Percentiles rank a stretch among this genome's conserved stretches.
Conservation (phyloP, 257 asterid species). For the Fraxinus americana region DNA sequence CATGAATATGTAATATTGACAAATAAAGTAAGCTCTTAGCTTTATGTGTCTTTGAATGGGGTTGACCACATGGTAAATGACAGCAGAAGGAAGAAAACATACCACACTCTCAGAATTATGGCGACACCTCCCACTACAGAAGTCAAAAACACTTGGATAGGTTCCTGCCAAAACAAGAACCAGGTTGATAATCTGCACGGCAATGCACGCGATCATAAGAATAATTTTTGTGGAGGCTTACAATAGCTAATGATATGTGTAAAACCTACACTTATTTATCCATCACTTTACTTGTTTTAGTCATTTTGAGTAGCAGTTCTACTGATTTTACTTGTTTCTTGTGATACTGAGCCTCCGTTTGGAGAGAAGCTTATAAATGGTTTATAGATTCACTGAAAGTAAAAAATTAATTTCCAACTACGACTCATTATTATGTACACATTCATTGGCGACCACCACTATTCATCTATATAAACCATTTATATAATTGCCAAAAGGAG, state of each 20-base stretch:
- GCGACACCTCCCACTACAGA: slow-evolving; percentile 90
- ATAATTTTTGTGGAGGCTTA: background rate
- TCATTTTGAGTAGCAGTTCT: background rate
- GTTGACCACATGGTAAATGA: slow-evolving; percentile 6
- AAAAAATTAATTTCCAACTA: no score
- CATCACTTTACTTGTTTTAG: background rate
- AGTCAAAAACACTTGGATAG: slow-evolving; percentile 65
- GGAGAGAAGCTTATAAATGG: no score
- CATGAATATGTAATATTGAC: slow-evolving; percentile 1
- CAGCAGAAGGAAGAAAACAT: slow-evolving; percentile 29
- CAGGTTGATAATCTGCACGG: slow-evolving; percentile 11
- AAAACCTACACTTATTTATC: background rate
- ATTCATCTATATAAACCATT: no score
- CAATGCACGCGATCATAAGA: slow-evolving; percentile 1
- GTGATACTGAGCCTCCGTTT: background rate
- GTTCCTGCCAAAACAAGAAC: slow-evolving; percentile 53
- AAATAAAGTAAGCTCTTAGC: background rate
- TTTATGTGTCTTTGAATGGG: slow-evolving; percentile 10
- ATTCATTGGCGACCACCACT: no score
- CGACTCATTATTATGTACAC: no score
- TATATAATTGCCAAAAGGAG: no score
- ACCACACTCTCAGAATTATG: slow-evolving; percentile 96
- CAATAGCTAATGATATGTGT: background rate
- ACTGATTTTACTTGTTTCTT: background rate
- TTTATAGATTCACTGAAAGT: no score